Base-by-base conservation (phyloP, 2,329 filamentous ascomycete species). In the Penicillium sp. region DNA sequence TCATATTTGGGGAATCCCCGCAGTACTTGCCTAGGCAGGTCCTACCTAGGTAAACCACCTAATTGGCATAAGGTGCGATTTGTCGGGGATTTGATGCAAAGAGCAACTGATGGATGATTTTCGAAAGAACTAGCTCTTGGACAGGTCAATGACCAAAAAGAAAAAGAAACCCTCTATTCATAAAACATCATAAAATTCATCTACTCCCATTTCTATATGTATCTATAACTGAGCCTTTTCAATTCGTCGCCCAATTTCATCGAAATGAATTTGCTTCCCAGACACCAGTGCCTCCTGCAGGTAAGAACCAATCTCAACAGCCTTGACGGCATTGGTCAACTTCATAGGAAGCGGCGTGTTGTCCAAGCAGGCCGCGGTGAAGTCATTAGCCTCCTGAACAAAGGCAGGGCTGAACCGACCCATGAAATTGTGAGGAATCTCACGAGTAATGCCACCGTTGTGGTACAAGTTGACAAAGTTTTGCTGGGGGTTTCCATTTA, bases 361-460 rank as follows among this genome's bases (percentile, higher is more conserved):
- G 58, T 87, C 82, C 50, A 88, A 69, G 54, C 83, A 82, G 16
- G 75, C 77, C 13, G 79, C 81, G 0, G 83, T 83, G 59, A 87
- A 88, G 69, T 87, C 83, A 54, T 84, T 82, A 6, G 81, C 80
- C 71, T 88, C 84, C 13, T 73, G 80, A n/a, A 85, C 80, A 65
- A 87, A 88, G 0, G 85, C 85, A 27, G 82, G 72, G 59, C 82
- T 77, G 64, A 88, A 88, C 0, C 85, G 74, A 40, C 81, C 85
- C 65, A 84, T 87, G 67, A 86, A 88, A 59, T 83, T 78, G 39
- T 77, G 73, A 1, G 84, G 82, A n/a, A 86, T 80, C 68, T 87
- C 82, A 35, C 82, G 76, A 13, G 80, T 74, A 25, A 88, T 77
- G 4, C 84, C 83, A 1, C 65, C 74, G 0, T 77, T 48, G 62